phyloP scores from a whole-genome alignment of 192 early-diverging fungal genomes.

The Entophlyctis helioformis region DNA sequence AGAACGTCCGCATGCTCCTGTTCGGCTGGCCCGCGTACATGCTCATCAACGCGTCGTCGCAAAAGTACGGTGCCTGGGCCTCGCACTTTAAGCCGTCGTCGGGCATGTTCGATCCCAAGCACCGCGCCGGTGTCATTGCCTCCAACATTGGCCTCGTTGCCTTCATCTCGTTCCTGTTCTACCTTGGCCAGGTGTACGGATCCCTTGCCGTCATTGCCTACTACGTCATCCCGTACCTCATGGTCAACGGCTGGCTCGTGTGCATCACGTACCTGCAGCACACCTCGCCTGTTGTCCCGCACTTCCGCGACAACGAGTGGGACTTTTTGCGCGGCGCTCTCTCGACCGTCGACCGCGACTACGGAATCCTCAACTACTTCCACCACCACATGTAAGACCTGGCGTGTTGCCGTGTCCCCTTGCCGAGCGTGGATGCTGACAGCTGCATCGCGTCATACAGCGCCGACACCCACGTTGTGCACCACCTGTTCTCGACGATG shows the following conservation, averaged over 20 bases:
- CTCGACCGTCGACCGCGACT: constrained; percentile 82
- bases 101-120: constrained; percentile 66
- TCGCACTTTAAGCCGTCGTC: constrained; percentile 81
- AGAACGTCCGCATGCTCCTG: constrained; percentile 55
- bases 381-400: constrained; percentile 43
- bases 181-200: constrained; percentile 38
- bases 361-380: constrained; percentile 76
- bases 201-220: constrained; percentile 56
- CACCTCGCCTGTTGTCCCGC: constrained; percentile 77
- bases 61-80: constrained; percentile 55
- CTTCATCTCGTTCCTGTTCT: constrained; percentile 36
- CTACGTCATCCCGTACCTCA: constrained; percentile 84
- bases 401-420: not conserved
- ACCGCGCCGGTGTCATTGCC: constrained; percentile 54
- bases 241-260: constrained; percentile 95
- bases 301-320: constrained; percentile 75
- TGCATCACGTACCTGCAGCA: constrained; percentile 93
- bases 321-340: constrained; percentile 88
- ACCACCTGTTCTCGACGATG: no score
- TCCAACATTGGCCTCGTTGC: constrained; percentile 66
- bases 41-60: constrained; percentile 64
- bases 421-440: no score
- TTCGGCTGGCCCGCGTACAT: constrained; percentile 90
- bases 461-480: no score
- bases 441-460: no score